Conservation (phyloP, 2,329 filamentous ascomycete genomes). For the Trichoderma afroharzianum region DNA sequence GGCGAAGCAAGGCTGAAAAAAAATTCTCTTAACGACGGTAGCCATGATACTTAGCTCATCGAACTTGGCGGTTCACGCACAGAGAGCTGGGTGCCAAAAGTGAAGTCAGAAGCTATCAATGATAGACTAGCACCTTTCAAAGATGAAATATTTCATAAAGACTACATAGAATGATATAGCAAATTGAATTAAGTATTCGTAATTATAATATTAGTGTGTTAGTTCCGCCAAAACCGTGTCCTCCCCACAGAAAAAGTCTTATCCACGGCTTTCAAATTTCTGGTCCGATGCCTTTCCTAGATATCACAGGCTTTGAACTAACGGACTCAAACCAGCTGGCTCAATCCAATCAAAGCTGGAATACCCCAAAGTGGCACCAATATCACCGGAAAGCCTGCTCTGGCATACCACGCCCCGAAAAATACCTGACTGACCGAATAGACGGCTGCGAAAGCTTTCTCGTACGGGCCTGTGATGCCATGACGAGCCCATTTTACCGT, state of each 20-base stretch:
- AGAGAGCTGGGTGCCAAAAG: neutral
- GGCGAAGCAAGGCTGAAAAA: neutral
- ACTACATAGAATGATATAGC: neutral
- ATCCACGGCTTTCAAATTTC: no score
- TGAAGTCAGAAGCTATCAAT: neutral
- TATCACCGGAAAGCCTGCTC: neutral
- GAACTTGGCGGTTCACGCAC: neutral
- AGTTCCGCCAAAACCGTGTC: neutral
- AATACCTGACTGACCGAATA: neutral
- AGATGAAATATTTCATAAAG: neutral
- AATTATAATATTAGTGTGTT: neutral
- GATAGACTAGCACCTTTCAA: neutral
- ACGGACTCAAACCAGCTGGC: neutral
- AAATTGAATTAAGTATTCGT: neutral
- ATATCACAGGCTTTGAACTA: no score
- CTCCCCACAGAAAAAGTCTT: no score
- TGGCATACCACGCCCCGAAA: neutral
- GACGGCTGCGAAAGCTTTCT: neutral
- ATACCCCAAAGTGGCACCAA: neutral
- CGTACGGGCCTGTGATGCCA: neutral
- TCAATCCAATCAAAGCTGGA: neutral
- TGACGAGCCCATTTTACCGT: neutral
- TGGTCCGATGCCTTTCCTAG: no score
- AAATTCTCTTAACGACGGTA: fast-evolving
- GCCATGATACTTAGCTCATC: neutral